A percentile compares a stretch with the other conserved stretches of the same genome.
Conservation (phyloP, 2,329 filamentous ascomycete genomes). For the Hymenotorrendiella dingleyae region DNA sequence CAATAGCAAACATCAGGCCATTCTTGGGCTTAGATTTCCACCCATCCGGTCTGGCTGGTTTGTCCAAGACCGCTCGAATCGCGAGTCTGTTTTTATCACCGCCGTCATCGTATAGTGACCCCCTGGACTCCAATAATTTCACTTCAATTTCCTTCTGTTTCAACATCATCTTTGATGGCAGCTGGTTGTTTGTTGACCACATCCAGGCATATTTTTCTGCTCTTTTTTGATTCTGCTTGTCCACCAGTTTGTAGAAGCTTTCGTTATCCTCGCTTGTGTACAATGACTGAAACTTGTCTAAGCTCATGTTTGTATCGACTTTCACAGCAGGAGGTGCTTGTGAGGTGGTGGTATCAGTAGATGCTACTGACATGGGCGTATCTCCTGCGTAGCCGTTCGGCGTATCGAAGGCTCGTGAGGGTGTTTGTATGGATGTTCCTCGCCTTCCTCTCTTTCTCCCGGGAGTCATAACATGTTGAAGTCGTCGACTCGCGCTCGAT, state of each 20-base stretch:
- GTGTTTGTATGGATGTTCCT: conserved; percentile 30
- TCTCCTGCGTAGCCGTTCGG: conserved; percentile 64
- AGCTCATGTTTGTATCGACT: conserved; percentile 68
- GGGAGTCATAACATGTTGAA: conserved; percentile 78
- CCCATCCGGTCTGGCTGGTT: conserved; percentile 69
- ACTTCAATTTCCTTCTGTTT: conserved; percentile 58
- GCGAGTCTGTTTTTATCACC: conserved; percentile 50
- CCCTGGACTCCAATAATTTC: conserved; percentile 40
- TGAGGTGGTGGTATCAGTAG: conserved; percentile 34
- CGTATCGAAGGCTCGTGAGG: conserved; percentile 42
- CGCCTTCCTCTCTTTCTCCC: conserved; percentile 41
- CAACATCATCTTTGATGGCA: conserved; percentile 73
- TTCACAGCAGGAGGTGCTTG: conserved; percentile 35
- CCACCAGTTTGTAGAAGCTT: conserved; percentile 86
- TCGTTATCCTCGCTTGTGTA: conserved; percentile 99
- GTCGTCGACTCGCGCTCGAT: conserved; percentile 64
- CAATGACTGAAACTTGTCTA: conserved; percentile 80
- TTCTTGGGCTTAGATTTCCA: conserved; percentile 76
- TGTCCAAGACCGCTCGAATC: conserved; percentile 61
- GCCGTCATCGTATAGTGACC: conserved; percentile 49
- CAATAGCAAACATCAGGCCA: conserved; percentile 77
- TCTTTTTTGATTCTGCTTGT: conserved; percentile 80
- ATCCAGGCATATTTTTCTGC: conserved; percentile 86
- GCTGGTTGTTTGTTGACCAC: conserved; percentile 79
- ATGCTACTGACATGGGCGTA: conserved; percentile 59